Conservation (phyloP, 331 rosid species). For the Quercus lobata region DNA sequence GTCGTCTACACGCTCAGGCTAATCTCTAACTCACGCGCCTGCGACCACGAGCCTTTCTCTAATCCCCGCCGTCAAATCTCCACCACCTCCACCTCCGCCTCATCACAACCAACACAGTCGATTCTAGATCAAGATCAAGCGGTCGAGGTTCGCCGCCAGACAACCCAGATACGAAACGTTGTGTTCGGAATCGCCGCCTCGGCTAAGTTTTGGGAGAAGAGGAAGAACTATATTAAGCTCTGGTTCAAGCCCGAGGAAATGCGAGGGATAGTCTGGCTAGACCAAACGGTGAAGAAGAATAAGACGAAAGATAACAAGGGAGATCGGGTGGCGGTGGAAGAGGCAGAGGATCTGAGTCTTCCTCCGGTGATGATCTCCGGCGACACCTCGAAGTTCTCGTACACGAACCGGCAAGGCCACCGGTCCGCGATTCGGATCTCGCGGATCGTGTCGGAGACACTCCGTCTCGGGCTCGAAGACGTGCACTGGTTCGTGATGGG, state of each 20-base stretch:
- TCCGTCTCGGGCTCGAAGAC: slow-evolving; percentile 55
- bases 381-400: slow-evolving; percentile 56
- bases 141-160: neutral
- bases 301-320: no score
- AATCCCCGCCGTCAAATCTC: slow-evolving; percentile 23
- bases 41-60: slow-evolving; percentile 42
- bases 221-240: slow-evolving; percentile 84
- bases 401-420: slow-evolving; percentile 80
- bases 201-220: slow-evolving; percentile 68
- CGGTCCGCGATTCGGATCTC: slow-evolving; percentile 93
- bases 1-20: slow-evolving; percentile 68
- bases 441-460: slow-evolving; percentile 81
- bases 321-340: neutral
- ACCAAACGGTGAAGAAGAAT: slow-evolving; percentile 31
- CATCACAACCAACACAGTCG: neutral
- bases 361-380: slow-evolving; percentile 66
- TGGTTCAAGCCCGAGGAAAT: slow-evolving; percentile 67
- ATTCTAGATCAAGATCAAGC: slow-evolving; percentile 1
- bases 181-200: slow-evolving; percentile 96
- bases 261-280: slow-evolving; percentile 91
- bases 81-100: slow-evolving; percentile 2
- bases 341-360: neutral
- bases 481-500: slow-evolving; percentile 98
- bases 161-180: slow-evolving; percentile 56
- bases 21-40: slow-evolving; percentile 47